Base-by-base conservation (phyloP, 345 rosid genomes). In the Eucalyptus marginata region DNA sequence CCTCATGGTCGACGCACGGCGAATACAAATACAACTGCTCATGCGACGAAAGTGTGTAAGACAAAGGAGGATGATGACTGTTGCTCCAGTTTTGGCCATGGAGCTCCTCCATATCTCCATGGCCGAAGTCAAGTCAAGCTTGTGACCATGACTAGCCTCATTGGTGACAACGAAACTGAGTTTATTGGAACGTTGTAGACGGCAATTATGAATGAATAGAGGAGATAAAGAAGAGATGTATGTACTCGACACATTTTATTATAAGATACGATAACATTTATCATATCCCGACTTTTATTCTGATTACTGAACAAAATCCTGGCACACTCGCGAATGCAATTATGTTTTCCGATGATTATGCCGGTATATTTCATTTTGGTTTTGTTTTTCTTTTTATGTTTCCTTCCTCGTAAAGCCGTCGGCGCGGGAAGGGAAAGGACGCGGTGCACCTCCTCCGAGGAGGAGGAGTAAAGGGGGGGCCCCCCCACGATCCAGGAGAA, bases 141-240 rank as follows among this genome's bases (percentile, higher is more conserved):
- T 29, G 4, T 24, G 3, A 27, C 11, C 29, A 56, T 56, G 1
- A 24, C 1, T 22, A 56, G 5, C 6, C 11, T 56, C 13, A 1
- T 24, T 2, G 7, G 6, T 24, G 13, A 4, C 3, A 9, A 56
- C 2, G 6, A 24, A 56, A 56, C 4, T 22, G 2, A 56, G 13
- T 4, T 56, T 5, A 10, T 0, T 10, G 0, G 0, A 56, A 10
- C 0, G 6, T 0, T 0, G 0, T 56, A 2, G 0, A 2, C 4
- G 2, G 2, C 1, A 4, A 0, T 24, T 0, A 9, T 22, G 0
- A 0, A 1, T 56, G 1, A 1, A 56, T 56, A 24, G 12, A 24
- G 1, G 12, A 24, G 29, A 56, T 56, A 56, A 56, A 56, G 0
- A 56, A 4, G 0, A 56, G 2, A 56, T 3, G 10, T 0, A 0